Evolutionary conservation across 176 grass and related monocot species (phyloP).

Genomic region (Carex myosuroides): DNA sequence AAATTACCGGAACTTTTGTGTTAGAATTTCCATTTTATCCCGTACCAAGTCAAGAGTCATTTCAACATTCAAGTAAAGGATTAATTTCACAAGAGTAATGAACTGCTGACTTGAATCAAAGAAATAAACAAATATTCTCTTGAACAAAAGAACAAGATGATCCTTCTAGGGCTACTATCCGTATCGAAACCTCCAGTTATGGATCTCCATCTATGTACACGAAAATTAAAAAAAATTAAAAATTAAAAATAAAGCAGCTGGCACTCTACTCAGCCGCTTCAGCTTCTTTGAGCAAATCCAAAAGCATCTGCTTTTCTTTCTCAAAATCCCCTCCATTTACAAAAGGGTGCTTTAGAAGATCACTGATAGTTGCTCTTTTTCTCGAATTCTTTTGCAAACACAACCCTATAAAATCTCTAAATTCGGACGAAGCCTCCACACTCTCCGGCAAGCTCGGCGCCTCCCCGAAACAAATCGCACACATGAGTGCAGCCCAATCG

Average conservation of each 20-base stretch:
- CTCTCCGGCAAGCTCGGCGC: slow-evolving; percentile 38
- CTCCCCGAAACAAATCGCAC: slow-evolving; percentile 76
- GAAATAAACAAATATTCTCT: neutral
- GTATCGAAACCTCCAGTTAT: neutral
- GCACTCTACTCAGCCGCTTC: neutral
- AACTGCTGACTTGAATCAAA: neutral
- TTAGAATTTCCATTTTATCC: neutral
- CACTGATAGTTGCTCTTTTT: slow-evolving; percentile 47
- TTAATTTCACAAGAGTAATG: neutral
- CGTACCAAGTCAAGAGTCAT: neutral
- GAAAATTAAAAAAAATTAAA: neutral
- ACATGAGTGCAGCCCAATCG: slow-evolving; percentile 90
- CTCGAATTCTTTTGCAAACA: slow-evolving; percentile 84
- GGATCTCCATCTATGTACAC: slow-evolving; percentile 21
- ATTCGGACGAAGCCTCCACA: slow-evolving; percentile 45
- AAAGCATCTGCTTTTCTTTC: slow-evolving; percentile 28
- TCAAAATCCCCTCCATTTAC: slow-evolving; percentile 38
- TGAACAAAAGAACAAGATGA: slow-evolving; percentile 18
- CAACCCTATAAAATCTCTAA: slow-evolving; percentile 61
- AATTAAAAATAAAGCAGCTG: neutral
- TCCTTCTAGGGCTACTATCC: slow-evolving; percentile 5
- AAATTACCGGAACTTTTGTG: neutral
- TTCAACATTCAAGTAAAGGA: neutral
- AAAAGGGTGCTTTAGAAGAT: slow-evolving; percentile 72
- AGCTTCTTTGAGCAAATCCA: slow-evolving; percentile 15